phyloP scores from a whole-genome alignment of 208 protist species.

The Herpetomonas samuelpessoai region DNA sequence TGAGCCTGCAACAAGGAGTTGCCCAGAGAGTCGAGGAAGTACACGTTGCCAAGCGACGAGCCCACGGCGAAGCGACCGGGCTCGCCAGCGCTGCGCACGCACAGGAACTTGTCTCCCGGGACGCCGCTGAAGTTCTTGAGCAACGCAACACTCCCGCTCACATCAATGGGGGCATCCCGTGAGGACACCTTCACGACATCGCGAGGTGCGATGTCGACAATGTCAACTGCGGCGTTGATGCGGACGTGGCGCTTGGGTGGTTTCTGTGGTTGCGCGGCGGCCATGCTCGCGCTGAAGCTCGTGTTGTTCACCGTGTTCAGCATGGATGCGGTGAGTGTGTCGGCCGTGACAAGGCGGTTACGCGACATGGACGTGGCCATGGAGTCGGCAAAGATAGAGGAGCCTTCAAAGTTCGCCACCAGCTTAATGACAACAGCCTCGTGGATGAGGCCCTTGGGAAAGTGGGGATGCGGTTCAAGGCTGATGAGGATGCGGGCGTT shows the following conservation, averaged over 20 bases:
- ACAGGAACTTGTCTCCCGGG: conserved; percentile 75
- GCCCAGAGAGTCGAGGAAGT: conserved; percentile 76
- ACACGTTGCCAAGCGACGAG: conserved; percentile 76
- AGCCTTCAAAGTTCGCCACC: conserved; percentile 48
- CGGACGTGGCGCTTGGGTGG: conserved; percentile 56
- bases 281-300: not conserved
- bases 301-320: conserved; percentile 1
- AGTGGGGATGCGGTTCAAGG: conserved; percentile 78
- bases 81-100: conserved; percentile 55
- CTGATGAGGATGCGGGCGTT: conserved; percentile 57
- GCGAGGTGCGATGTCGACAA: conserved; percentile 75
- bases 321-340: conserved; percentile 40
- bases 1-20: conserved; percentile 82
- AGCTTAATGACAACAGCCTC: conserved; percentile 53
- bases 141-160: conserved; percentile 64
- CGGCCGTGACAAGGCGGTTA: conserved; percentile 57
- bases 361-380: conserved; percentile 51
- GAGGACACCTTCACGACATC: conserved; percentile 38
- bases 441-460: conserved; percentile 57
- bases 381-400: conserved; percentile 47
- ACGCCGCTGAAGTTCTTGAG: conserved; percentile 62
- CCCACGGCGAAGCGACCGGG: conserved; percentile 70
- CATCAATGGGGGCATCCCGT: conserved; percentile 38
- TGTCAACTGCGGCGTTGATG: conserved; percentile 76
- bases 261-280: conserved; percentile 11